phyloP scores from a whole-genome alignment of 2,329 filamentous ascomycete species.

The Verticillium klebahnii region DNA sequence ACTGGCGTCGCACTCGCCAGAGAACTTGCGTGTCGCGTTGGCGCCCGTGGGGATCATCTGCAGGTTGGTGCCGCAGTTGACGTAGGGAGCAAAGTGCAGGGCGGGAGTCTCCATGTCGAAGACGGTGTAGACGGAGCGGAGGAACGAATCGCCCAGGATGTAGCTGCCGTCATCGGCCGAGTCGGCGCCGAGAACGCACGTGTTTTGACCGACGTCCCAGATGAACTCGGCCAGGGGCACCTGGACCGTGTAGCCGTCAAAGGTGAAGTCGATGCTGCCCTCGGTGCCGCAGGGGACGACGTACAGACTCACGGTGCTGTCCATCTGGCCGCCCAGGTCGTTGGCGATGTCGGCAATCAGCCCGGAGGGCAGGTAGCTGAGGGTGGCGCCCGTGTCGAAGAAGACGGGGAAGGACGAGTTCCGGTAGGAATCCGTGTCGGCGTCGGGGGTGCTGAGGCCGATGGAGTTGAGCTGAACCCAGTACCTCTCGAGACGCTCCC shows the following conservation, averaged over 20 bases:
- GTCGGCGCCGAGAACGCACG: conserved; percentile 42
- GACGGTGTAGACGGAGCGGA: conserved; percentile 39
- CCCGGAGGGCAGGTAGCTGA: conserved; percentile 59
- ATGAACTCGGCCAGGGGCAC: conserved; percentile 44
- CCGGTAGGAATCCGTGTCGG: conserved; percentile 13
- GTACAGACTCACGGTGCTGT: conserved; percentile 35
- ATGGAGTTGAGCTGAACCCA: conserved; percentile 36
- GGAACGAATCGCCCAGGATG: conserved; percentile 39
- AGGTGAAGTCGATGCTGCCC: conserved; percentile 42
- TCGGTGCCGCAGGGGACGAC: conserved; percentile 41
- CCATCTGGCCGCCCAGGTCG: conserved; percentile 39
- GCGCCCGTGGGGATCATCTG: conserved; percentile 17
- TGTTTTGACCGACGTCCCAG: conserved; percentile 28
- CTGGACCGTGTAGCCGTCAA: conserved; percentile 38
- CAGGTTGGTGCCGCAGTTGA: conserved; percentile 19
- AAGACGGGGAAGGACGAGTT: conserved; percentile 40
- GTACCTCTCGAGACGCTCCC: conserved; percentile 28
- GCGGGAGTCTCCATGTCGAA: conserved; percentile 19
- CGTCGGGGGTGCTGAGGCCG: conserved; percentile 24
- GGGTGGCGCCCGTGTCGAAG: conserved; percentile 63
- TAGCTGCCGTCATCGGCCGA: conserved; percentile 24
- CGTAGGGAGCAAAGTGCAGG: conserved; percentile 19
- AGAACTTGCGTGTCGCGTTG: conserved; percentile 15
- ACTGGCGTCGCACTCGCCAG: conserved; percentile 14
- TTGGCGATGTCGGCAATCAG: conserved; percentile 42